A percentile compares a stretch with the other conserved stretches of the same genome.
Conservation (phyloP, 2,329 filamentous ascomycete species). For the Microascus cirrosus region DNA sequence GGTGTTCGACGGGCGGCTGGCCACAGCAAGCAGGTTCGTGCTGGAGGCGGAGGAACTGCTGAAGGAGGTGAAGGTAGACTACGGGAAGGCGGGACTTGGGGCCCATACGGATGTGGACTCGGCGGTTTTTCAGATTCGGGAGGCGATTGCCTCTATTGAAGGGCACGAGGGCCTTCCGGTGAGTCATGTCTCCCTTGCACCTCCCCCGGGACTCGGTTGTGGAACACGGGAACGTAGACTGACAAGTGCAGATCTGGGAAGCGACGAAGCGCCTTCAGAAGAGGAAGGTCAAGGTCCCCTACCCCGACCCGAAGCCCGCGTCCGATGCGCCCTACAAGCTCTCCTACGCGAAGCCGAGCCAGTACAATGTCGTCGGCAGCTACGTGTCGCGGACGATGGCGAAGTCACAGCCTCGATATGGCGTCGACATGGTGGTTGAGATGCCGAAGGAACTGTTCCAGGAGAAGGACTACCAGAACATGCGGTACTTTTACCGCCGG, state of each 20-base stretch:
- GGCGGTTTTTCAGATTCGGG: slow-evolving; percentile 40
- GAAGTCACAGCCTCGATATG: slow-evolving; percentile 45
- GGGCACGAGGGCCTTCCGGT: slow-evolving; percentile 39
- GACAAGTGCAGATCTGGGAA: slow-evolving; percentile 46
- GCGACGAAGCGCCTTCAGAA: slow-evolving; percentile 58
- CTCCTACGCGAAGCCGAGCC: slow-evolving; percentile 61
- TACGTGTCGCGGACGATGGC: slow-evolving; percentile 67
- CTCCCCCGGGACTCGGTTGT: no score
- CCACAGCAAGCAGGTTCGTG: slow-evolving; percentile 42
- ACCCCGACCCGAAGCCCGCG: slow-evolving; percentile 67
- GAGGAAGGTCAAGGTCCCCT: slow-evolving; percentile 64
- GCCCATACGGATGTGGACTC: slow-evolving; percentile 28
- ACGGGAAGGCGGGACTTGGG: slow-evolving; percentile 27
- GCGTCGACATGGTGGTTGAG: slow-evolving; percentile 74
- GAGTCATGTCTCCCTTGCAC: slow-evolving; percentile 13
- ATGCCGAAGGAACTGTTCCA: slow-evolving; percentile 77
- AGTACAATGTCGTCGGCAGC: slow-evolving; percentile 82
- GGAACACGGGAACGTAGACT: background rate
- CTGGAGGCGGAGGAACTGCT: slow-evolving; percentile 50
- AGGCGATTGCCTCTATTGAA: slow-evolving; percentile 36
- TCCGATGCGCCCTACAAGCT: slow-evolving; percentile 74
- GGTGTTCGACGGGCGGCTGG: slow-evolving; percentile 28
- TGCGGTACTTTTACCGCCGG: slow-evolving; percentile 89
- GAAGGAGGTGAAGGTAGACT: slow-evolving; percentile 41
- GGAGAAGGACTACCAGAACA: slow-evolving; percentile 87